A percentile compares a stretch with the other conserved stretches of the same genome.
Evolutionary conservation across 495 filamentous ascomycete genomes (phyloP).

Genomic region (Cercophora samala): DNA sequence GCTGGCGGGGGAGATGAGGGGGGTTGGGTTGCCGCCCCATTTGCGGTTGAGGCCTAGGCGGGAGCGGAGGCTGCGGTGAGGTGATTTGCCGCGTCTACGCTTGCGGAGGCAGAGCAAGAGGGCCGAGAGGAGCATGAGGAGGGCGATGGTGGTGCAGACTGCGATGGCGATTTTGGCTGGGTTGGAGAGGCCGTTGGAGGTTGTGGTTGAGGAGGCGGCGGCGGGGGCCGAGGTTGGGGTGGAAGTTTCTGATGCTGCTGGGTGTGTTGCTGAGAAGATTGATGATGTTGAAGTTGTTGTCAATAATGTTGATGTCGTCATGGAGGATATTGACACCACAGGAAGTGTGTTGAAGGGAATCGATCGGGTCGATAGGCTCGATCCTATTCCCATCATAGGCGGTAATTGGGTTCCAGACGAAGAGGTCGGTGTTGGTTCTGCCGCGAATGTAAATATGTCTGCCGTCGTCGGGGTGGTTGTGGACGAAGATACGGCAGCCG

Average conservation of each 20-base stretch:
- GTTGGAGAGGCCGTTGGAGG: conserved; percentile 28
- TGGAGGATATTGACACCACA: no score
- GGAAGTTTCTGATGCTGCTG: conserved; percentile 9
- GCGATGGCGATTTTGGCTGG: conserved; percentile 43
- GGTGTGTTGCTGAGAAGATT: background rate
- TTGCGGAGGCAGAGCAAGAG: conserved; percentile 35
- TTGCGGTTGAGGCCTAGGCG: background rate
- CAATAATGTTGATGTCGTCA: background rate
- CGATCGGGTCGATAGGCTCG: background rate
- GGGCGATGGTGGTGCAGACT: conserved; percentile 38
- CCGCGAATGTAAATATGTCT: background rate
- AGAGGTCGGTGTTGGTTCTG: background rate
- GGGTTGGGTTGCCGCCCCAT: conserved; percentile 36
- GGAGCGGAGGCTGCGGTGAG: conserved; percentile 18
- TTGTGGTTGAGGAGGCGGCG: conserved; percentile 19
- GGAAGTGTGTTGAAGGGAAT: background rate
- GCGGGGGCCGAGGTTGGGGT: conserved; percentile 14
- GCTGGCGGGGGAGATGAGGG: conserved; percentile 37
- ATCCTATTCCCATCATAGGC: background rate
- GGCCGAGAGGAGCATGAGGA: conserved; percentile 33
- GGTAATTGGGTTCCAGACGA: background rate
- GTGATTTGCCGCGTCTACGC: conserved; percentile 22
- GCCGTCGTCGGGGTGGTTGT: background rate
- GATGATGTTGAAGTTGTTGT: background rate
- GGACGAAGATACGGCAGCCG: background rate